phyloP scores from a whole-genome alignment of 345 rosid genomes.

The Ailanthus altissimus region DNA sequence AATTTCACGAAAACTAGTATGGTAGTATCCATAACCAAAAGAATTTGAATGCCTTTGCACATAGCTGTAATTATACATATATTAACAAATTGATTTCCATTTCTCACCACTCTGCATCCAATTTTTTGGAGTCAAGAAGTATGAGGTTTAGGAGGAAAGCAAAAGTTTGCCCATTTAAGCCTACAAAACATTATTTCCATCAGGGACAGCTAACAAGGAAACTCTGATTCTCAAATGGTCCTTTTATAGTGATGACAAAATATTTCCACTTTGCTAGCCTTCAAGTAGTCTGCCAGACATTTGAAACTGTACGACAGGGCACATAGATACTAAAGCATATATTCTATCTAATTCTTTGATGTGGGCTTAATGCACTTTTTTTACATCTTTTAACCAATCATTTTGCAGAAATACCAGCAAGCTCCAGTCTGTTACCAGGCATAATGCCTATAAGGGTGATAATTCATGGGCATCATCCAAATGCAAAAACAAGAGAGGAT shows the following conservation, averaged over 20 bases:
- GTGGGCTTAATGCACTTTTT: background rate
- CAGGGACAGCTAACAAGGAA: background rate
- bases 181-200: background rate
- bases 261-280: background rate
- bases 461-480: slow-evolving; percentile 72
- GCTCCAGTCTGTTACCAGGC: slow-evolving; percentile 29
- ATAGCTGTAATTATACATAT: background rate
- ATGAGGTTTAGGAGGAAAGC: background rate
- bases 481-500: slow-evolving; percentile 36
- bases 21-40: background rate
- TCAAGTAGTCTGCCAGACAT: background rate
- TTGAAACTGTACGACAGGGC: background rate
- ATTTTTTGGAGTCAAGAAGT: background rate
- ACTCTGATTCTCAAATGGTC: slow-evolving; percentile 2
- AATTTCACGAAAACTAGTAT: background rate
- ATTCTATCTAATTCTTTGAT: background rate
- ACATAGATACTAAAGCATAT: background rate
- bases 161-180: background rate
- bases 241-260: background rate
- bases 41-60: background rate
- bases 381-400: background rate
- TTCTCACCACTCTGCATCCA: background rate
- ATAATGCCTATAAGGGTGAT: slow-evolving; percentile 54
- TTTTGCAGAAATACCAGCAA: slow-evolving; percentile 45
- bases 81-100: background rate